Evolutionary conservation across 768 basidiomycete species (phyloP).

Genomic region (Mycena rebaudengoi): DNA sequence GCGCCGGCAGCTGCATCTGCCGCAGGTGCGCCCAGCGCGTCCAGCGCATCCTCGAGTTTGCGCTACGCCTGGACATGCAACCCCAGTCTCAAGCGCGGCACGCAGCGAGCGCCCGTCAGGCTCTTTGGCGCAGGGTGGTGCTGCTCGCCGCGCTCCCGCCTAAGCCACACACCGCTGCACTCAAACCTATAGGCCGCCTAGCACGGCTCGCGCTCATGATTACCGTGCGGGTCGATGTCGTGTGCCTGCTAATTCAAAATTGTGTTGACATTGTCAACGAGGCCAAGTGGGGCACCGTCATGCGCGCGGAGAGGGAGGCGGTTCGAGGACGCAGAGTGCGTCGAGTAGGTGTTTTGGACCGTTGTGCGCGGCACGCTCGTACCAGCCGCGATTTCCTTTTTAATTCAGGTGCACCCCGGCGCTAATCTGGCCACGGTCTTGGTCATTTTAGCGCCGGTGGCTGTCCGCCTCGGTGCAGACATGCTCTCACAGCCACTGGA

Average conservation of each 20-base stretch:
- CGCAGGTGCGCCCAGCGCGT: slow-evolving; percentile 83
- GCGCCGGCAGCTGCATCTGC: slow-evolving; percentile 84
- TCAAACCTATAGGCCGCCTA: slow-evolving; percentile 72
- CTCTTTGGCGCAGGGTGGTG: slow-evolving; percentile 93
- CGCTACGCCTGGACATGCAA: slow-evolving; percentile 77
- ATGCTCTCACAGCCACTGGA: too few species aligned
- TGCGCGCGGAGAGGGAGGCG: slow-evolving; percentile 76
- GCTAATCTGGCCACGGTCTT: too few species aligned
- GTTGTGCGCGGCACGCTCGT: slow-evolving; percentile 70
- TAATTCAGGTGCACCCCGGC: too few species aligned
- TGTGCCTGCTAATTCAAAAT: slow-evolving; percentile 71
- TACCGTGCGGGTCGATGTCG: slow-evolving; percentile 75
- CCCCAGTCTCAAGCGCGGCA: slow-evolving; percentile 76
- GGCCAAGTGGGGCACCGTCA: slow-evolving; percentile 76
- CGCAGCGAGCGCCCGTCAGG: slow-evolving; percentile 78
- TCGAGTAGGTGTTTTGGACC: slow-evolving; percentile 79
- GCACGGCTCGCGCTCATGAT: slow-evolving; percentile 62
- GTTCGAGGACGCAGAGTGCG: slow-evolving; percentile 81
- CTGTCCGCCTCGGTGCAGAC: too few species aligned
- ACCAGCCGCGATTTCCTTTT: too few species aligned
- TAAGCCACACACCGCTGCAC: slow-evolving; percentile 69
- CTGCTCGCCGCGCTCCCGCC: slow-evolving; percentile 73
- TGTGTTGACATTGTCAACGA: slow-evolving; percentile 72
- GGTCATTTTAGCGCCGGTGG: too few species aligned
- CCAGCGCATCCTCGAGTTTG: slow-evolving; percentile 86